Evolutionary conservation across 495 filamentous ascomycete species (phyloP).

Genomic region (Trichoderma orchidacearum): DNA sequence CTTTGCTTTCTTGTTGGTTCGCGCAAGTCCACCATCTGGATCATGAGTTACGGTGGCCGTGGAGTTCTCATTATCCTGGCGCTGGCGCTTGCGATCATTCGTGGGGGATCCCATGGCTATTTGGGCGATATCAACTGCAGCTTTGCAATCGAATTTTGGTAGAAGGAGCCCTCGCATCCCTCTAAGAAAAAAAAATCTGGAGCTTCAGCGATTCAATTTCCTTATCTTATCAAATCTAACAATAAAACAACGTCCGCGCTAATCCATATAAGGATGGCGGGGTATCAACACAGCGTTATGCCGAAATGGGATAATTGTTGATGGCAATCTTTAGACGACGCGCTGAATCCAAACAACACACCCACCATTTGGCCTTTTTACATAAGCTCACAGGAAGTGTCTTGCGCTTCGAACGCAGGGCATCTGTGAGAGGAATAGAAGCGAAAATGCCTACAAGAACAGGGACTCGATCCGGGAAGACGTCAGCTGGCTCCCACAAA

Average conservation of each 20-base stretch:
- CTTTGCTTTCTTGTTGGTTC: conserved; percentile 25
- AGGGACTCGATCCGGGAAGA: background rate
- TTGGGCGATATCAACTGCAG: background rate
- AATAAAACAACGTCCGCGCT: background rate
- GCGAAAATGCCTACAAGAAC: background rate
- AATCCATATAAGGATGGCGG: background rate
- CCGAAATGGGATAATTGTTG: conserved; percentile 7
- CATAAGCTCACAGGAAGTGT: background rate
- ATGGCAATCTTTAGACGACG: background rate
- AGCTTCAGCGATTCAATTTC: conserved; percentile 4
- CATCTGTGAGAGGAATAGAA: background rate
- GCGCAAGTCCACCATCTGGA: background rate
- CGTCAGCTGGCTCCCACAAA: background rate
- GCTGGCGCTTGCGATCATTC: conserved; percentile 19
- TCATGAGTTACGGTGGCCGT: background rate
- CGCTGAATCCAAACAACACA: background rate
- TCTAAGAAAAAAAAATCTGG: conserved; percentile 9
- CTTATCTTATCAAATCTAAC: conserved; percentile 1
- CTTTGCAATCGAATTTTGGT: background rate
- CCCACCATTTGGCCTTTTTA: background rate
- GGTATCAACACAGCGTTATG: conserved; percentile 5
- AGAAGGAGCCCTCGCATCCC: background rate
- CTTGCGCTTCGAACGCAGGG: background rate
- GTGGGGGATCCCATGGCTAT: background rate
- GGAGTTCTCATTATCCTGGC: conserved; percentile 7